phyloP scores from a whole-genome alignment of 2,329 filamentous ascomycete species.

The Drechslera avenae region DNA sequence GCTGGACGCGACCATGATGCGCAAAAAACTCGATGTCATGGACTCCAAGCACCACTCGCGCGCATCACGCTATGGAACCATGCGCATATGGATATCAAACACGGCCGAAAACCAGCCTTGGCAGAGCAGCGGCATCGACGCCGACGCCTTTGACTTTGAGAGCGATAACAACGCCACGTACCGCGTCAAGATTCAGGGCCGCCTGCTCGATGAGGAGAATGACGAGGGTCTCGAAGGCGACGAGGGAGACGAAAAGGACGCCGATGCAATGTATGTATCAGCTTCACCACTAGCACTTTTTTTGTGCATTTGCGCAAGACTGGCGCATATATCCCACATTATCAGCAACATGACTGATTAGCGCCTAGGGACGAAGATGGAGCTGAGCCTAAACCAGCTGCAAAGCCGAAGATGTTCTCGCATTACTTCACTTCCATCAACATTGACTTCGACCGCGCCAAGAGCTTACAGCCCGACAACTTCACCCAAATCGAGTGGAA shows the following conservation, averaged over 20 bases:
- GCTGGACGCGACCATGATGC: constrained; percentile 89
- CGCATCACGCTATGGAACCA: constrained; percentile 78
- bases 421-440: constrained; percentile 83
- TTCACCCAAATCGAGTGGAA: constrained; percentile 79
- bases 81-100: constrained; percentile 94
- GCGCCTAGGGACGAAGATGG: constrained; percentile 59
- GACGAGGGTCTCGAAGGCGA: constrained; percentile 42
- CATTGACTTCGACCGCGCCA: constrained; percentile 62
- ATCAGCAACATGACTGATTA: constrained; percentile 8
- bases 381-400: constrained; percentile 38
- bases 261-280: constrained; percentile 56
- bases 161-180: constrained; percentile 79
- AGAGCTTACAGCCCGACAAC: constrained; percentile 69
- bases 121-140: constrained; percentile 73
- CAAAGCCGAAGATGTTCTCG: constrained; percentile 64
- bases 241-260: constrained; percentile 48
- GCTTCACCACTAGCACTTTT: neutral
- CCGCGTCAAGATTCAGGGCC: constrained; percentile 88
- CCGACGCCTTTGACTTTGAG: constrained; percentile 81
- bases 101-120: constrained; percentile 93
- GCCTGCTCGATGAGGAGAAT: constrained; percentile 66
- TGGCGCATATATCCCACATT: neutral
- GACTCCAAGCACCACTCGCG: constrained; percentile 78
- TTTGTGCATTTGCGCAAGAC: neutral
- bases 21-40: constrained; percentile 88